A percentile compares a stretch with the other conserved stretches of the same genome.
phyloP scores from a whole-genome alignment of 805 yeast species.

The Ogataea ramenticola region DNA sequence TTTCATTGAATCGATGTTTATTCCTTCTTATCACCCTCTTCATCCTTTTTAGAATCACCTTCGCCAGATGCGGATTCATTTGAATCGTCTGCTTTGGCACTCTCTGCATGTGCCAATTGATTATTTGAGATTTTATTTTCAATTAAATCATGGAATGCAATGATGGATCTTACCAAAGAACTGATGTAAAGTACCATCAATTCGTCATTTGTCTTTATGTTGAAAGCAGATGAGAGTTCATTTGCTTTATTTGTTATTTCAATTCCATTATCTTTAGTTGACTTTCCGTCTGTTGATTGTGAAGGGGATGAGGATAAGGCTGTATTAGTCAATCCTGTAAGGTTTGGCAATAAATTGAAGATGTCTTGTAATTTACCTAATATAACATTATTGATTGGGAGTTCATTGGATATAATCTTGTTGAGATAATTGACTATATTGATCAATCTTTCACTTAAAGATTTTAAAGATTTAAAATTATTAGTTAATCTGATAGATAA shows the following conservation, averaged over 20 bases:
- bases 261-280: slow-evolving; percentile 3
- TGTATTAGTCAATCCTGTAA: slow-evolving; percentile 31
- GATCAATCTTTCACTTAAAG: slow-evolving; percentile 69
- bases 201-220: slow-evolving; percentile 91
- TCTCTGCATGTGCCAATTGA: slow-evolving; percentile 18
- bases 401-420: slow-evolving; percentile 58
- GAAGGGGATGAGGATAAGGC: background rate
- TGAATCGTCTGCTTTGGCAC: slow-evolving; percentile 30
- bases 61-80: slow-evolving; percentile 11
- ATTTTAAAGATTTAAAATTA: slow-evolving; percentile 82
- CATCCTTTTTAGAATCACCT: slow-evolving; percentile 12
- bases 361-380: slow-evolving; percentile 92
- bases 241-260: slow-evolving; percentile 11
- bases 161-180: slow-evolving; percentile 85
- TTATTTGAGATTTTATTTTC: slow-evolving; percentile 90
- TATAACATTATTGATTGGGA: slow-evolving; percentile 87
- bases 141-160: slow-evolving; percentile 93
- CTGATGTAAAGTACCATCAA: slow-evolving; percentile 89
- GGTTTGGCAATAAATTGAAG: slow-evolving; percentile 84
- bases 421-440: slow-evolving; percentile 75
- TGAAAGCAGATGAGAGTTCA: slow-evolving; percentile 67
- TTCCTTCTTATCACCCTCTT: slow-evolving; percentile 5
- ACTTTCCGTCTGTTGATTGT: slow-evolving; percentile 2
- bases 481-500: slow-evolving; percentile 81
- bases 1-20: background rate